A percentile compares a stretch with the other conserved stretches of the same genome.
Conservation (phyloP, 768 basidiomycete species). For the Paxillus rubicundulus region DNA sequence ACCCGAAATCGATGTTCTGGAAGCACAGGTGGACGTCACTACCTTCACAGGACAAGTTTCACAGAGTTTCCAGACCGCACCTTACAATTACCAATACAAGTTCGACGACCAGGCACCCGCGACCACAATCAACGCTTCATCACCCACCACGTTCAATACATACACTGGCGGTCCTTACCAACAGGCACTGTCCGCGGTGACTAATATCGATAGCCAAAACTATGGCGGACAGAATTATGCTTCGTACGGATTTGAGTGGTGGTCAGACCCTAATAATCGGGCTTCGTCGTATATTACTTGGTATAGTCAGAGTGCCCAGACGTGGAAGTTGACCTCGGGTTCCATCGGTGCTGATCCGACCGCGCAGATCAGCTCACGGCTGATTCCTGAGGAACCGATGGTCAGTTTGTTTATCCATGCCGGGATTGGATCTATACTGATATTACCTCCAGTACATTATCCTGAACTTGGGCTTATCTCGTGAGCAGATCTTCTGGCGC, state of each 20-base stretch:
- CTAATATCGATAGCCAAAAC: constrained; percentile 48
- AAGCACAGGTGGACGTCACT: constrained; percentile 66
- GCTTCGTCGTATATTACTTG: constrained; percentile 81
- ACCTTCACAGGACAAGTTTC: constrained; percentile 63
- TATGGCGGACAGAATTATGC: constrained; percentile 57
- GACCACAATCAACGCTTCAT: constrained; percentile 50
- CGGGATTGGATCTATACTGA: constrained; percentile 3
- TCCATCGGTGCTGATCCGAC: constrained; percentile 65
- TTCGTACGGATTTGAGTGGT: constrained; percentile 78
- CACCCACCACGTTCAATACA: constrained; percentile 54
- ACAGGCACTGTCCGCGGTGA: constrained; percentile 70
- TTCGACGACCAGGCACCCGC: constrained; percentile 54
- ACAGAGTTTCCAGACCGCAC: constrained; percentile 79
- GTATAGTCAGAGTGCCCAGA: constrained; percentile 60
- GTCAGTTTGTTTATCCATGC: constrained; percentile 41
- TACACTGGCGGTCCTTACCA: constrained; percentile 74
- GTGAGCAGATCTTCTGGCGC: constrained; percentile 29
- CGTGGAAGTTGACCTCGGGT: constrained; percentile 70
- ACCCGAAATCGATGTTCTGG: constrained; percentile 92
- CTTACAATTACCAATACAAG: constrained; percentile 69
- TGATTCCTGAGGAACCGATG: constrained; percentile 92
- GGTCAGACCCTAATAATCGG: constrained; percentile 65
- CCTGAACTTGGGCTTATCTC: constrained; percentile 81
- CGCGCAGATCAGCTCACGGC: constrained; percentile 57
- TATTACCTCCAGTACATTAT: constrained; percentile 61